phyloP scores from a whole-genome alignment of 345 rosid species.

The Clausena lansium region DNA sequence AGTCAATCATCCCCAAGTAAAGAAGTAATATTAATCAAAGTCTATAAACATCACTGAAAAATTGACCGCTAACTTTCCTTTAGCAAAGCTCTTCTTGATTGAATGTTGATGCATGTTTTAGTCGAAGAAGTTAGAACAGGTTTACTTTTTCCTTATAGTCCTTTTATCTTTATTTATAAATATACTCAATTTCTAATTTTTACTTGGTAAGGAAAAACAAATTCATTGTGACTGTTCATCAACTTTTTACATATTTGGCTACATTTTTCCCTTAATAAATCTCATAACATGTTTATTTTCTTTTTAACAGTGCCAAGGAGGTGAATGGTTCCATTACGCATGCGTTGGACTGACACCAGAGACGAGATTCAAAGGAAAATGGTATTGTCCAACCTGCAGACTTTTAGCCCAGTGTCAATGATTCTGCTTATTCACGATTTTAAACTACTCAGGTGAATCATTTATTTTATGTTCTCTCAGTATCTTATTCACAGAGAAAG shows the following conservation, averaged over 20 bases:
- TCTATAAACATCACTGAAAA: neutral
- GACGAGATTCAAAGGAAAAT: constrained; percentile 96
- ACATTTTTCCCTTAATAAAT: neutral
- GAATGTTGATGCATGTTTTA: neutral
- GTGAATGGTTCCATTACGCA: constrained; percentile 98
- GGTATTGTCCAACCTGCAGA: constrained; percentile 98
- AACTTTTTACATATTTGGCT: neutral
- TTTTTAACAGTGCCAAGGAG: constrained; percentile 85
- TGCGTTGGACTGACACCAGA: constrained; percentile 97
- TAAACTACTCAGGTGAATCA: neutral
- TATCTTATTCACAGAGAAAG: neutral
- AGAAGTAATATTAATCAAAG: neutral
- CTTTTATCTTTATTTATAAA: neutral
- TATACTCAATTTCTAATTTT: neutral
- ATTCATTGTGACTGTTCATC: neutral
- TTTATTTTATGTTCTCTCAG: neutral
- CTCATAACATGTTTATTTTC: neutral
- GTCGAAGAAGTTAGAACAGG: neutral
- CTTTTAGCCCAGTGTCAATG: constrained; percentile 54
- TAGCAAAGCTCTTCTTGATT: neutral
- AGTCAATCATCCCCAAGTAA: neutral
- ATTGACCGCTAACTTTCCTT: neutral
- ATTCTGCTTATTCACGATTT: constrained; percentile 1
- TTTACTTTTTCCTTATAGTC: neutral
- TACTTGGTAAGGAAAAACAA: neutral